Evolutionary conservation across 2,329 filamentous ascomycete genomes (phyloP), one percentile per base, ranked within the genome.

Genomic region (Talaromyces pinophilus): DNA sequence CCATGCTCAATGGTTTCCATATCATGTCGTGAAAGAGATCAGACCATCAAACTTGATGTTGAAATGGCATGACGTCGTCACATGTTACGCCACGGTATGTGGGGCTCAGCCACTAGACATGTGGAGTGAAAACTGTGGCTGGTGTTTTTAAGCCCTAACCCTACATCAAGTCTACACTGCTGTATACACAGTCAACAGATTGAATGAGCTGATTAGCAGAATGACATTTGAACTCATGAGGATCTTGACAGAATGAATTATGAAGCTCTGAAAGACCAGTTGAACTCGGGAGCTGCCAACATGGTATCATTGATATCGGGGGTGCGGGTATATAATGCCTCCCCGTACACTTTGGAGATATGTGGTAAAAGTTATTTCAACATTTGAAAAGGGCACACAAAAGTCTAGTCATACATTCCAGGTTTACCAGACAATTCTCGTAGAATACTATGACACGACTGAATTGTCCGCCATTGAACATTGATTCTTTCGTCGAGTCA

Each of bases 51-150:
- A n/a, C 50, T 50, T 38, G 46, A 52, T 19, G 59, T 19, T 40
- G 55, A 40, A 60, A 22, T 46, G 38, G 8, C 25, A 60, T 60
- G 57, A 60, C 57, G 57, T 60, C 57, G 57, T 60, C 57, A 60
- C 54, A 38, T 57, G 54, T 2, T 57, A n/a, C 54, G 54, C 54
- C 54, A 57, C 54, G 54, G 54, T 5, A 22, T 38, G 54, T 44
- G 28, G 57, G 19, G 22, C 28, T 8, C 57, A 60, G 57, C 57
- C 57, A 46, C 57, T 25, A 40, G n/a, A 1, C 2, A 60, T 33
- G n/a, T 57, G 54, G 30, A 38, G 54, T 5, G 7, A n/a, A 25
- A 25, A 6, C 10, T 55, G 54, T 57, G 54, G 54, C 54, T 57
- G 33, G 54, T 57, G 15, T 13, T 1, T 59, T 10, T 15, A 3